phyloP scores from a whole-genome alignment of 805 yeast genomes.

The Hanseniaspora hatyaiensis region DNA sequence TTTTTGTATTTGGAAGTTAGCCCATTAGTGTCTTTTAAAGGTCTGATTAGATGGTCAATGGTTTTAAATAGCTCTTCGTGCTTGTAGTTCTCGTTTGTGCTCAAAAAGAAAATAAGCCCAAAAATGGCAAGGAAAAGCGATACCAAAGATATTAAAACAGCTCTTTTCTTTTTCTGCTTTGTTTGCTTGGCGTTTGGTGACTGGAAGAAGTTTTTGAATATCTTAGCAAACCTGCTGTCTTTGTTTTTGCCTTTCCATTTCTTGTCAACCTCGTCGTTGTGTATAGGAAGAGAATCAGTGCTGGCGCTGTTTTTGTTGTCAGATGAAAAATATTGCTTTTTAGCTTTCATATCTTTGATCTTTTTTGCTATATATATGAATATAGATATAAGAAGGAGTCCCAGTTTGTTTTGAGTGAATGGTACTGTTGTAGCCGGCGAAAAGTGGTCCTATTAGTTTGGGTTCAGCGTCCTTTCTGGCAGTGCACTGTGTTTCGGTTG shows the following conservation, averaged over 20 bases:
- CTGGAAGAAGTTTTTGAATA: not conserved
- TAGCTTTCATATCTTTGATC: slow-evolving; percentile 1
- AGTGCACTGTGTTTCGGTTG: too few species aligned
- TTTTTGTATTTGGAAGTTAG: not conserved
- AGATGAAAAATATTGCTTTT: not conserved
- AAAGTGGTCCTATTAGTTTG: too few species aligned
- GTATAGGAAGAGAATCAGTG: slow-evolving; percentile 8
- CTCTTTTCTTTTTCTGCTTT: not conserved
- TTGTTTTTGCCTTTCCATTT: slow-evolving; percentile 11
- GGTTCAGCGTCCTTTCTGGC: too few species aligned
- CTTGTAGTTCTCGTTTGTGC: not conserved
- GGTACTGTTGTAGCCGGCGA: not conserved
- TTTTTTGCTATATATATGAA: slow-evolving; percentile 8
- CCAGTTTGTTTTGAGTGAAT: slow-evolving; percentile 3
- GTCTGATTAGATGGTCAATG: slow-evolving; percentile 12
- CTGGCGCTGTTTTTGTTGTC: not conserved
- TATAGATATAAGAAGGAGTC: slow-evolving; percentile 9
- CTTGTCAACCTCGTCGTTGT: slow-evolving; percentile 2
- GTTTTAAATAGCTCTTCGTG: slow-evolving; percentile 2
- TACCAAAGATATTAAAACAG: not conserved
- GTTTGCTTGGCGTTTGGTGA: not conserved
- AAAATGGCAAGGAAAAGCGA: not conserved
- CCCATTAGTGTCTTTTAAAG: slow-evolving; percentile 5
- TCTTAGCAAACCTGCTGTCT: not conserved
- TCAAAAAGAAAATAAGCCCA: not conserved